Conservation (phyloP, 768 basidiomycete species). For the Boletus tylopilopsis region DNA sequence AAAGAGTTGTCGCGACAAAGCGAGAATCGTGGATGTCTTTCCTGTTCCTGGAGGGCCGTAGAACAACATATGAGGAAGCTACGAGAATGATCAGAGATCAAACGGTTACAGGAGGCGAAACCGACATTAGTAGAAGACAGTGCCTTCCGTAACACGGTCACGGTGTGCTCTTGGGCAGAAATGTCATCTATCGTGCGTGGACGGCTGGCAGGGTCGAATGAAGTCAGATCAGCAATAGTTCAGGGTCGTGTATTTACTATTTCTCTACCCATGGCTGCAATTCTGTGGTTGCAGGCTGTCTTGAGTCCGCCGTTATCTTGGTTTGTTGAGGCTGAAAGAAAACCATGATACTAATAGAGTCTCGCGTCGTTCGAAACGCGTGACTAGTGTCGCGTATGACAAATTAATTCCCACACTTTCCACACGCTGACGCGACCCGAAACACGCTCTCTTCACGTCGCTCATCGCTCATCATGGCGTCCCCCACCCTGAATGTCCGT, state of each 20-base stretch:
- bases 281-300: conserved; percentile 50
- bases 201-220: conserved; percentile 49
- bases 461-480: conserved; percentile 23
- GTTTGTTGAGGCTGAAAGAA: conserved; percentile 57
- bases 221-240: neutral
- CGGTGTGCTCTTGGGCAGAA: conserved; percentile 95
- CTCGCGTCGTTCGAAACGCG: conserved; percentile 42
- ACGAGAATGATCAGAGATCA: conserved; percentile 14
- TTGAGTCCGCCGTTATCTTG: conserved; percentile 37
- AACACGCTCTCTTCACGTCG: conserved; percentile 9
- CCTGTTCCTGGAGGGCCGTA: conserved; percentile 99
- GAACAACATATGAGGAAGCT: conserved; percentile 99
- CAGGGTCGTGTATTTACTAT: conserved; percentile 60
- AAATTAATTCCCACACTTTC: conserved; percentile 29
- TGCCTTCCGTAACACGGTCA: conserved; percentile 87
- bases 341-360: conserved; percentile 47
- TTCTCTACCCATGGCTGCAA: conserved; percentile 98
- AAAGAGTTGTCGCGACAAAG: conserved; percentile 88
- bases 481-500: conserved; percentile 13
- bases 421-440: conserved; percentile 15
- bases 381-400: conserved; percentile 39
- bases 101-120: neutral
- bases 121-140: conserved; percentile 86
- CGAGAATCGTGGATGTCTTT: conserved; percentile 97
- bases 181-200: conserved; percentile 98